phyloP scores from a whole-genome alignment of 208 protist species.

The Wallacemonas sp. region DNA sequence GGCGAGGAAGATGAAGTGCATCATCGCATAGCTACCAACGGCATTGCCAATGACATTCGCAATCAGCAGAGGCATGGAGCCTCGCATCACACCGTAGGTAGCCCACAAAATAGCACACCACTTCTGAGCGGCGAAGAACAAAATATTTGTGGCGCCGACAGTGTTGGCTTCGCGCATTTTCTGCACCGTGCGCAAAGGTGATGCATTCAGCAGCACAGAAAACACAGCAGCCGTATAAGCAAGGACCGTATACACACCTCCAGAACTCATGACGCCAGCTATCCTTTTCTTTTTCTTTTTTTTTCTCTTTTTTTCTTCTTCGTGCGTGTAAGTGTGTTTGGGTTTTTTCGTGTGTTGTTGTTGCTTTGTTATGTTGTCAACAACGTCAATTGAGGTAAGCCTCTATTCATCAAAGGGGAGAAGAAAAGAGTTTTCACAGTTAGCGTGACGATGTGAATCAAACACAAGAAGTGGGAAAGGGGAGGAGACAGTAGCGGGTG shows the following conservation, averaged over 20 bases:
- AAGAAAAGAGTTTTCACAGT: too few relatives aligned
- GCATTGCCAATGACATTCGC: conserved; percentile 23
- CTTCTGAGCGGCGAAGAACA: conserved; percentile 24
- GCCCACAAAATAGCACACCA: conserved; percentile 17
- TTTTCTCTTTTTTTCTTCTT: conserved; percentile 4
- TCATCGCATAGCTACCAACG: conserved; percentile 23
- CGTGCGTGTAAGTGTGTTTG: not conserved
- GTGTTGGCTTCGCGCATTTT: conserved; percentile 7
- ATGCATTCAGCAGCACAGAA: conserved; percentile 4
- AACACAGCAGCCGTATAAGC: conserved; percentile 1
- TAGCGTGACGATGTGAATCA: too few relatives aligned
- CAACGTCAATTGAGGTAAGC: not conserved
- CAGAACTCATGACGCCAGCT: not conserved
- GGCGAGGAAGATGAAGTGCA: conserved; percentile 20
- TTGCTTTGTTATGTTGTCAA: not conserved
- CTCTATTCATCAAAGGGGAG: too few relatives aligned
- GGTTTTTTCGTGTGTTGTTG: not conserved
- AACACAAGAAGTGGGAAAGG: too few relatives aligned
- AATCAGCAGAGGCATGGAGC: conserved; percentile 11
- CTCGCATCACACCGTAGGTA: conserved; percentile 19
- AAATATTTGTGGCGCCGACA: conserved; percentile 18
- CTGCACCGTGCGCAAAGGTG: conserved; percentile 14
- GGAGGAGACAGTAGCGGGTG: too few relatives aligned
- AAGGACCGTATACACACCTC: not conserved
- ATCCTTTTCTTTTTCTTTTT: conserved; percentile 1